These are phyloP conservation scores for Leucocoprinus leucothites DNA, from an alignment of 768 basidiomycete genomes.

Conservation along the genomic window DNA sequence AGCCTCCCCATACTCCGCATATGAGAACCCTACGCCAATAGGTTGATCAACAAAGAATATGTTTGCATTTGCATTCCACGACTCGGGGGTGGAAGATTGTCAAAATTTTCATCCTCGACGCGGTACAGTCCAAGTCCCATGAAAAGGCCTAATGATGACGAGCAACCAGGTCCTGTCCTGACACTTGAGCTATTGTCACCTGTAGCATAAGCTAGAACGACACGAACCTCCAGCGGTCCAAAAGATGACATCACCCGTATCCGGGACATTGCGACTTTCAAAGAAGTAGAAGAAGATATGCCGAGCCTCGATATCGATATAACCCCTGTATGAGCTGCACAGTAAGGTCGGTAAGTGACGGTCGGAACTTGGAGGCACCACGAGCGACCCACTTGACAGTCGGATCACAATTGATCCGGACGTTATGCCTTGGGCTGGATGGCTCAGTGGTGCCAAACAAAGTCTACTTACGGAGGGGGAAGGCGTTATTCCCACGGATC, in stretches of 20 bases:
- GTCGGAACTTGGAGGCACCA: neutral
- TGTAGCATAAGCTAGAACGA: neutral
- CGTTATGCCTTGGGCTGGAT: constrained; percentile 47
- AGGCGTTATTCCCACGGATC: too few relatives aligned
- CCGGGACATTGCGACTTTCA: constrained; percentile 62
- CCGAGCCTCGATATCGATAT: constrained; percentile 61
- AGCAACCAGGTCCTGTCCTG: constrained; percentile 36
- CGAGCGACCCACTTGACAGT: constrained; percentile 39
- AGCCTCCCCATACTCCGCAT: constrained; percentile 60
- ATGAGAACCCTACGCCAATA: constrained; percentile 58
- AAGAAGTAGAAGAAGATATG: constrained; percentile 81
- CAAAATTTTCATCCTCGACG: constrained; percentile 45
- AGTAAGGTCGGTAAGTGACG: neutral
- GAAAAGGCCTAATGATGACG: constrained; percentile 56
- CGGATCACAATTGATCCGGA: constrained; percentile 60
- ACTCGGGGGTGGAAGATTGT: constrained; percentile 53
- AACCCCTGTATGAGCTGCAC: constrained; percentile 60
- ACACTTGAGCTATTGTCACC: neutral
- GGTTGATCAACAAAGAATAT: constrained; percentile 65
- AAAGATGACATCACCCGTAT: constrained; percentile 47
- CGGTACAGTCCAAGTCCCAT: constrained; percentile 78
- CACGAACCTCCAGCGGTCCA: constrained; percentile 13
- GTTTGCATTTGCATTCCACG: constrained; percentile 69
- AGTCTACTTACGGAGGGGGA: too few relatives aligned
- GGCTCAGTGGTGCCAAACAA: too few relatives aligned